Percentiles rank a stretch among this genome's conserved stretches.
Conservation (phyloP, 257 asterid genomes). For the Galeopsis tetrahit region DNA sequence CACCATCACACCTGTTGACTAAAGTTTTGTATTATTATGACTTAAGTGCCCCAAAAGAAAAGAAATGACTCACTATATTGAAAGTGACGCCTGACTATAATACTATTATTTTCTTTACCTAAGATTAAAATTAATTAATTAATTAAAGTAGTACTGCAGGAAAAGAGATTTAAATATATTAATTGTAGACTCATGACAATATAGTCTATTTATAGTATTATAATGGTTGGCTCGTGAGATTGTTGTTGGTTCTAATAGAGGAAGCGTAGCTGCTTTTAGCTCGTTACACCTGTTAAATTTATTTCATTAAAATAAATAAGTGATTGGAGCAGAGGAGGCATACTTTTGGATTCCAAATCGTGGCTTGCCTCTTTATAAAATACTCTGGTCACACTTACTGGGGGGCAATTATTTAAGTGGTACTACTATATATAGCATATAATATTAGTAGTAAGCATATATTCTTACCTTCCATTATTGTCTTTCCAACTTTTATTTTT, state of each 20-base stretch:
- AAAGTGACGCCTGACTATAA: conserved; percentile 26
- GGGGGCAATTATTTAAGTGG: not conserved
- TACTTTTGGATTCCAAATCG: conserved; percentile 31
- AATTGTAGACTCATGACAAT: too few species aligned
- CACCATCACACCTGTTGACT: conserved; percentile 10
- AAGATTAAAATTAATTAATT: not conserved
- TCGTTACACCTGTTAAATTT: conserved; percentile 36
- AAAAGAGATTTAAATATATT: too few species aligned
- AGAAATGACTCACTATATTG: conserved; percentile 24
- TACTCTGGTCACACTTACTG: conserved; percentile 18
- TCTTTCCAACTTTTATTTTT: conserved; percentile 25
- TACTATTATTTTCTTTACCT: not conserved
- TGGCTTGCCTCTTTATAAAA: conserved; percentile 32
- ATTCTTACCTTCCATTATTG: conserved; percentile 35
- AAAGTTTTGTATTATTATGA: not conserved
- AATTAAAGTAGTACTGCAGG: too few species aligned
- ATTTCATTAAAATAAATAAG: conserved; percentile 10
- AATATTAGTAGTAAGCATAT: conserved; percentile 28
- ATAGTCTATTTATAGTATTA: too few species aligned
- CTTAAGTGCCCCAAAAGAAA: conserved; percentile 4
- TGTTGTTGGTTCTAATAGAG: conserved; percentile 15
- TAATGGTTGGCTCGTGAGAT: not conserved
- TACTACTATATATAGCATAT: not conserved
- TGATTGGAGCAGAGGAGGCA: conserved; percentile 45
- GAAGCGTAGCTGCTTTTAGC: conserved; percentile 28